These are phyloP conservation scores for Phyllosticta citriasiana DNA, from an alignment of 2,329 filamentous ascomycete species.

Conservation along the genomic window DNA sequence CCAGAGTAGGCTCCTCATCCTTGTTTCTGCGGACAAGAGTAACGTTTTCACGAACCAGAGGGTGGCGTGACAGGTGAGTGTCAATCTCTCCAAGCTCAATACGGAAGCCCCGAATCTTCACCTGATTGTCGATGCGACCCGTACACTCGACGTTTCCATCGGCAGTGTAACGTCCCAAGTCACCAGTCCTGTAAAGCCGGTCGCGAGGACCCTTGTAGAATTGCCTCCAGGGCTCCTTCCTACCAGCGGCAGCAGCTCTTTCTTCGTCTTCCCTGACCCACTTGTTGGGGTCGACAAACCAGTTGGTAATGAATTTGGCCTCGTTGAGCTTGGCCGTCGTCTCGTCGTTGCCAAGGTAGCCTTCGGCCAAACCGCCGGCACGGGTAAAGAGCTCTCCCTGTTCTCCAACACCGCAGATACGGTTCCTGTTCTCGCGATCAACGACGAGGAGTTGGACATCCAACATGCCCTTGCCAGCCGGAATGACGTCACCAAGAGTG, in stretches of 20 bases:
- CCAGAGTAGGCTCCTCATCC: conserved; percentile 74
- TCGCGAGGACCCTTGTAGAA: conserved; percentile 77
- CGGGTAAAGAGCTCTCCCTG: conserved; percentile 77
- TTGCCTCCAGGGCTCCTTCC: conserved; percentile 63
- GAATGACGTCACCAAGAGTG: conserved; percentile 63
- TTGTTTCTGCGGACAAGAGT: conserved; percentile 77
- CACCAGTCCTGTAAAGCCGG: conserved; percentile 77
- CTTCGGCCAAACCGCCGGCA: conserved; percentile 74
- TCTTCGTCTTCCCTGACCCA: conserved; percentile 58
- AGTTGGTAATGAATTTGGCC: conserved; percentile 73
- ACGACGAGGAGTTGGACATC: conserved; percentile 85
- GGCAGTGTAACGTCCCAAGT: conserved; percentile 65
- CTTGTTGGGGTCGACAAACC: conserved; percentile 67
- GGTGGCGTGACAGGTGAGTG: conserved; percentile 63
- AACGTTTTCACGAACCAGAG: conserved; percentile 70
- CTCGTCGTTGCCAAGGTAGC: conserved; percentile 55
- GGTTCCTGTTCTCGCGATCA: conserved; percentile 54
- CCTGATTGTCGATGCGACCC: conserved; percentile 75
- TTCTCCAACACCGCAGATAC: conserved; percentile 69
- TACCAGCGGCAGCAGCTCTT: conserved; percentile 34
- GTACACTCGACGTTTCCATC: conserved; percentile 67
- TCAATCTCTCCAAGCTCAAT: conserved; percentile 95
- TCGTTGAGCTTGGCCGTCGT: conserved; percentile 42
- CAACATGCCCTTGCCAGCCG: conserved; percentile 76
- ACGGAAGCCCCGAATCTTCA: conserved; percentile 92